Evolutionary conservation across 257 asterid genomes (phyloP).

Genomic region (Lithospermum erythrorhizon): DNA sequence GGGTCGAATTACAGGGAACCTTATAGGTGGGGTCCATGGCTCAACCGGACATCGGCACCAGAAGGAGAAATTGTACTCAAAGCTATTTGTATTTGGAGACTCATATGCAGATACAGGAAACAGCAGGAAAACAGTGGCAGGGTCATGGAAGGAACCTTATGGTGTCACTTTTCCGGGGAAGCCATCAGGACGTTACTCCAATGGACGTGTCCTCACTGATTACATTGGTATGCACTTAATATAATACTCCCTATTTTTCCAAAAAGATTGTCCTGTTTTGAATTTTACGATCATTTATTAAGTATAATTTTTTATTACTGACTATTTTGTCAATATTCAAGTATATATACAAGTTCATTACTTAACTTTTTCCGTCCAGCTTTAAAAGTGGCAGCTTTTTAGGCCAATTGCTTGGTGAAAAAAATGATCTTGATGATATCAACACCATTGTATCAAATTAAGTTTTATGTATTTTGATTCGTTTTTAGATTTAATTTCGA

Average conservation of each 20-base stretch:
- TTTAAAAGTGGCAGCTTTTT: too few relatives aligned
- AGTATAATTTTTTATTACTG: too few relatives aligned
- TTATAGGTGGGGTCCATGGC: conserved; percentile 11
- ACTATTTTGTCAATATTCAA: not conserved
- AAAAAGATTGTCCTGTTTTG: too few relatives aligned
- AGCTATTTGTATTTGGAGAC: conserved; percentile 86
- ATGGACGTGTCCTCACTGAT: conserved; percentile 89
- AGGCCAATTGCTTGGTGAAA: too few relatives aligned
- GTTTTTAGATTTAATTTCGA: too few relatives aligned
- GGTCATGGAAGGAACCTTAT: conserved; percentile 71
- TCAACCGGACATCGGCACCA: conserved; percentile 9
- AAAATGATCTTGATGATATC: too few relatives aligned
- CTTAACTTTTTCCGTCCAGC: too few relatives aligned
- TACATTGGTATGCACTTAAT: conserved; percentile 40
- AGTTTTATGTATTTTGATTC: too few relatives aligned
- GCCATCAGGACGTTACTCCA: conserved; percentile 87
- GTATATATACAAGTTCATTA: too few relatives aligned
- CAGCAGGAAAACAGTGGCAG: conserved; percentile 33
- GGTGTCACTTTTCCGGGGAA: conserved; percentile 89
- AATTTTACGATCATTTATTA: too few relatives aligned
- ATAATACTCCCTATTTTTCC: too few relatives aligned
- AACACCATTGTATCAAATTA: too few relatives aligned
- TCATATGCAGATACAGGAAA: conserved; percentile 93
- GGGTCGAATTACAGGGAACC: conserved; percentile 14
- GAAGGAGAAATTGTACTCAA: conserved; percentile 13